phyloP scores from a whole-genome alignment of 2,329 filamentous ascomycete species.

The Beauveria bassiana region DNA sequence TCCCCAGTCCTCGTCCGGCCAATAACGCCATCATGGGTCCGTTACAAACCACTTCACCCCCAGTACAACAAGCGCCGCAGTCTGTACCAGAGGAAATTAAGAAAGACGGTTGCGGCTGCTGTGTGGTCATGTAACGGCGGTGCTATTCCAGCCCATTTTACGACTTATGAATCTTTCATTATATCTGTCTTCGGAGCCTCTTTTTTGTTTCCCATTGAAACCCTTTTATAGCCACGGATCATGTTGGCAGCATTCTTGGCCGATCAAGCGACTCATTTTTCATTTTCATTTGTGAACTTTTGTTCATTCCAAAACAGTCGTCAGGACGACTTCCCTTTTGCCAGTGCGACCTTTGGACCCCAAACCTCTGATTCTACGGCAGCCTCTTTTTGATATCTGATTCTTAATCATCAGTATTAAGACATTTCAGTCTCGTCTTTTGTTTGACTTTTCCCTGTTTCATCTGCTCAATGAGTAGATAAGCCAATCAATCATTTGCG shows the following conservation, averaged over 20 bases:
- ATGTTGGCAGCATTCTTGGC: background rate
- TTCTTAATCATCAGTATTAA: slow-evolving; percentile 1
- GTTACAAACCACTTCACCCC: slow-evolving; percentile 15
- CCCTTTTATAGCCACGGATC: background rate
- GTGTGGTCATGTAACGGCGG: slow-evolving; percentile 38
- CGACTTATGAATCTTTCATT: slow-evolving; percentile 18
- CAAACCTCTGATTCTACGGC: background rate
- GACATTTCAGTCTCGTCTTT: background rate
- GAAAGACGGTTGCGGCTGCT: slow-evolving; percentile 41
- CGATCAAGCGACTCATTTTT: slow-evolving; percentile 6
- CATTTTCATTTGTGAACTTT: slow-evolving; percentile 8
- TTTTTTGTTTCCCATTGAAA: slow-evolving; percentile 5
- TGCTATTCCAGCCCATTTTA: slow-evolving; percentile 12
- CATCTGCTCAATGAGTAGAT: background rate
- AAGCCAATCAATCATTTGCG: background rate
- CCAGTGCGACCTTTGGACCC: background rate
- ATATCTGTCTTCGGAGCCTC: slow-evolving; percentile 5
- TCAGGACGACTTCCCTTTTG: background rate
- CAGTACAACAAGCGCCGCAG: slow-evolving; percentile 14
- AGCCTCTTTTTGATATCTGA: background rate
- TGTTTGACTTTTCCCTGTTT: background rate
- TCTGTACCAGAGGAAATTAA: slow-evolving; percentile 27
- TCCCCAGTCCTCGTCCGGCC: slow-evolving; percentile 40
- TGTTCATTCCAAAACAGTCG: background rate
- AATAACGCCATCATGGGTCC: slow-evolving; percentile 21